phyloP scores from a whole-genome alignment of 352 stramenopile species.

The Phytophthora vignae region DNA sequence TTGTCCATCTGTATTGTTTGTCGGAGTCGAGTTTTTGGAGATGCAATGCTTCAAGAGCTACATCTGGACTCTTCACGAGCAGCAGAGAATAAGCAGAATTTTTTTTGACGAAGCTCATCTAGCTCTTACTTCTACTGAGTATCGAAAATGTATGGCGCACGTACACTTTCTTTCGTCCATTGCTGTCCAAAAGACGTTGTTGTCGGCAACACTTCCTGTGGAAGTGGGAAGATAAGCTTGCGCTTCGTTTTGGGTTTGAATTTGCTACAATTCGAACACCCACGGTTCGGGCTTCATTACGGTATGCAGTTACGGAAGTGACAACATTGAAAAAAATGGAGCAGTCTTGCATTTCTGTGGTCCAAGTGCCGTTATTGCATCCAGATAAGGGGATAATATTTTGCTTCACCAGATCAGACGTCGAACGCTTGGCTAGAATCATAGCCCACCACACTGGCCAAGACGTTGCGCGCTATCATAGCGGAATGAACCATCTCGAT shows the following conservation, averaged over 20 bases:
- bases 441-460: background rate
- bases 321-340: background rate
- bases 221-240: background rate
- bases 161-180: background rate
- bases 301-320: background rate
- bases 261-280: background rate
- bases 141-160: background rate
- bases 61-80: background rate
- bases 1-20: background rate
- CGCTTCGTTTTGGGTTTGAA: background rate
- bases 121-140: background rate
- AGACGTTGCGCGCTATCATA: background rate
- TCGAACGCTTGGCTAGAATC: background rate
- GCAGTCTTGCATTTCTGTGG: background rate
- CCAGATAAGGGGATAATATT: background rate
- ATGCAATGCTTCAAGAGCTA: background rate
- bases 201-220: background rate
- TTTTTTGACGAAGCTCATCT: background rate
- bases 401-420: background rate
- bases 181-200: background rate
- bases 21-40: background rate
- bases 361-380: background rate
- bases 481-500: background rate
- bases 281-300: background rate
- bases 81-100: background rate